Conservation (phyloP, 495 filamentous ascomycete species). For the Tuber umbilicatum region DNA sequence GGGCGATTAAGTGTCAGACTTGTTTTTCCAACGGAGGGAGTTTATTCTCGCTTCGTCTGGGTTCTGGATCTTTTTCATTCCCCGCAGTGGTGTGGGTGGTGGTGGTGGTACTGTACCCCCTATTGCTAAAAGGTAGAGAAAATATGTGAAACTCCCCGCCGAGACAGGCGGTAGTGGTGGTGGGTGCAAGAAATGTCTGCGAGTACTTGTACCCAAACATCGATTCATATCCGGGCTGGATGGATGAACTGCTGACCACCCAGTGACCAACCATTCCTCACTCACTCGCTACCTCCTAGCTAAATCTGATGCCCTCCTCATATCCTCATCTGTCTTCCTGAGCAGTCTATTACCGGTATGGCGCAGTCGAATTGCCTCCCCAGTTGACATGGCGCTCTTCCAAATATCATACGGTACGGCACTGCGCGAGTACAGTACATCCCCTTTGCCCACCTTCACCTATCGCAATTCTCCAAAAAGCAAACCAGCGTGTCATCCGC, state of each 20-base stretch:
- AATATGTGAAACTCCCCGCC: background rate
- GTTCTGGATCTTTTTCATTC: background rate
- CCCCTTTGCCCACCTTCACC: background rate
- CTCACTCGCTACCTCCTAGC: background rate
- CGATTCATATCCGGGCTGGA: background rate
- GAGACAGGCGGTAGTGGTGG: background rate
- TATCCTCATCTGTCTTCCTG: background rate
- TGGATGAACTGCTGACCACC: background rate
- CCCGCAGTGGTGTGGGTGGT: background rate
- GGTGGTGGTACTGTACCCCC: background rate
- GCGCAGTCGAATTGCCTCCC: background rate
- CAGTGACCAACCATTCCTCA: background rate
- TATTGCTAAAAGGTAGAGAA: slow-evolving; percentile 1
- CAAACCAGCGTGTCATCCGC: background rate
- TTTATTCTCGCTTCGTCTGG: background rate
- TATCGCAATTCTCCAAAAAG: background rate
- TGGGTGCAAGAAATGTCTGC: background rate
- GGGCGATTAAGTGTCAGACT: background rate
- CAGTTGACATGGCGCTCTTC: background rate
- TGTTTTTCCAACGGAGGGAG: background rate
- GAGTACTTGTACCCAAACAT: too few species aligned
- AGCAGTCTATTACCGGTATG: background rate
- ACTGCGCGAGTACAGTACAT: too few species aligned
- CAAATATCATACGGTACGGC: background rate
- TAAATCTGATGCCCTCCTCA: background rate